Conservation (phyloP, 2,329 filamentous ascomycete genomes). For the Ophiostoma sp. region DNA sequence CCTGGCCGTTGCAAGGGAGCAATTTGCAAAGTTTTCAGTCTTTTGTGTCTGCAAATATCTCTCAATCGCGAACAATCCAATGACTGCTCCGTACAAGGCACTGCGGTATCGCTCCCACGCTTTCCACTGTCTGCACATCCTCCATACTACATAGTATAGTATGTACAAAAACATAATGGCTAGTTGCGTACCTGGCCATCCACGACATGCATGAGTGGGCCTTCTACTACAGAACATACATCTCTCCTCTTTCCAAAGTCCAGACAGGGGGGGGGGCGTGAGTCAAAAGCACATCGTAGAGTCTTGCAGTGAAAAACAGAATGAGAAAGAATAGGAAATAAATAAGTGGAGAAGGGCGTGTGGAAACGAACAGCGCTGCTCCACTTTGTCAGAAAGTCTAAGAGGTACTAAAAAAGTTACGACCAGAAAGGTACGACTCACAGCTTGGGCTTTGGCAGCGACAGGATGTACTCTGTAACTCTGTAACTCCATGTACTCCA, state of each 20-base stretch:
- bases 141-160: too few relatives aligned
- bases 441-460: background rate
- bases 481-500: background rate
- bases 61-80: background rate
- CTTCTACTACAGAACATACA: background rate
- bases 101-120: conserved; percentile 8
- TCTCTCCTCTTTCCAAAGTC: background rate
- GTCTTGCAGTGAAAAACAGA: conserved; percentile 7
- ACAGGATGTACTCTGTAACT: background rate
- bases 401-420: background rate
- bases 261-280: background rate
- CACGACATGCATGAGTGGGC: conserved; percentile 24
- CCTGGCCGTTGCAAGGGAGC: background rate
- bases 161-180: background rate
- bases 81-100: background rate
- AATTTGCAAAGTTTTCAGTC: background rate
- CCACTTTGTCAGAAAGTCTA: conserved; percentile 2
- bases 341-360: conserved; percentile 16
- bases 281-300: background rate
- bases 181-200: conserved; percentile 23
- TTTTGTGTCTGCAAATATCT: background rate
- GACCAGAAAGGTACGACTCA: conserved; percentile 3
- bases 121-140: background rate
- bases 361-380: background rate
- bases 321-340: conserved; percentile 17